Conservation (phyloP, 495 filamentous ascomycete genomes). For the Annulohypoxylon moriforme region DNA sequence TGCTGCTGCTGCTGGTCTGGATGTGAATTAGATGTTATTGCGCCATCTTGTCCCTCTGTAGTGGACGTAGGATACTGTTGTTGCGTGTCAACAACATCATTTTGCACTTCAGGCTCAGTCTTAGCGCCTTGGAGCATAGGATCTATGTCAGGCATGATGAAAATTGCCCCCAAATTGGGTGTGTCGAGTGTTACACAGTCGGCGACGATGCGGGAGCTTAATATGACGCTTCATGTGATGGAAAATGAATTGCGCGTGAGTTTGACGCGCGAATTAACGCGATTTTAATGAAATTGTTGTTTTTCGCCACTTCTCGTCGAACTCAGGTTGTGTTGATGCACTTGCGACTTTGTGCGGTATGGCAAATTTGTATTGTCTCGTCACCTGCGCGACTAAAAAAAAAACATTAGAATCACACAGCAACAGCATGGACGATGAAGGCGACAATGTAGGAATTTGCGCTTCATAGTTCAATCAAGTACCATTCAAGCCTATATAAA, state of each 20-base stretch:
- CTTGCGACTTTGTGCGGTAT: slow-evolving; percentile 24
- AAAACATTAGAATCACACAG: slow-evolving; percentile 38
- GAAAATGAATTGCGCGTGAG: slow-evolving; percentile 16
- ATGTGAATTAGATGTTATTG: slow-evolving; percentile 26
- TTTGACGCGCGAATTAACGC: slow-evolving; percentile 18
- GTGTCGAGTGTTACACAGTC: slow-evolving; percentile 27
- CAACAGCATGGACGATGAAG: slow-evolving; percentile 2
- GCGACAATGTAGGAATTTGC: slow-evolving; percentile 1
- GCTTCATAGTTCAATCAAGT: slow-evolving; percentile 15
- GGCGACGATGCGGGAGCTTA: slow-evolving; percentile 15
- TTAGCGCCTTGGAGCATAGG: slow-evolving; percentile 43
- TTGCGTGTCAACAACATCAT: slow-evolving; percentile 35
- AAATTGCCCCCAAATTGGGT: slow-evolving; percentile 18
- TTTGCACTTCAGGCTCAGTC: slow-evolving; percentile 32
- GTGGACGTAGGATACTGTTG: slow-evolving; percentile 41
- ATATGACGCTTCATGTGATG: slow-evolving; percentile 20
- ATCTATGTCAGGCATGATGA: slow-evolving; percentile 48
- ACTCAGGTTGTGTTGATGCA: slow-evolving; percentile 20
- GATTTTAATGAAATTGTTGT: slow-evolving; percentile 11
- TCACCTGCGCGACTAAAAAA: slow-evolving; percentile 31
- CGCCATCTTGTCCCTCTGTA: slow-evolving; percentile 34
- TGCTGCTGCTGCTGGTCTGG: slow-evolving; percentile 29
- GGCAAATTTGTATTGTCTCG: slow-evolving; percentile 25
- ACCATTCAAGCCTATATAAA: slow-evolving; percentile 25
- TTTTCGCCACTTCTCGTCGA: background rate